phyloP scores from a whole-genome alignment of 257 asterid species.

The Ballota nigra region DNA sequence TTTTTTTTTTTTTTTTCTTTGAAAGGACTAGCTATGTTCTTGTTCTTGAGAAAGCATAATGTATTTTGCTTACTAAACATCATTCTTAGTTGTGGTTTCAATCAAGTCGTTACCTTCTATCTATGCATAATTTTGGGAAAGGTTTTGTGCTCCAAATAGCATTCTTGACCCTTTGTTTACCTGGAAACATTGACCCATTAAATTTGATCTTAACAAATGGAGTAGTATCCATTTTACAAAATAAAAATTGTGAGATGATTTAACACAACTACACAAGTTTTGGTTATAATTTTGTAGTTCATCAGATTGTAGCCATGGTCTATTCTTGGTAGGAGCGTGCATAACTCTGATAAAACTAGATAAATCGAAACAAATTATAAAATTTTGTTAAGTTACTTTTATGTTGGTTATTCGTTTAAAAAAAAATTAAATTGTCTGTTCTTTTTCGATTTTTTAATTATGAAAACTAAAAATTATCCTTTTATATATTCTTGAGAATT shows the following conservation, averaged over 20 bases:
- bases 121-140: not conserved
- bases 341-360: no score
- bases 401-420: no score
- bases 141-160: not conserved
- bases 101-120: not conserved
- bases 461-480: no score
- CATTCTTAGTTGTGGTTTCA: not conserved
- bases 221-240: no score
- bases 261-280: no score
- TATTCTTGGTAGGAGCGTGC: no score
- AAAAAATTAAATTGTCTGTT: no score
- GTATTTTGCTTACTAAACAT: not conserved
- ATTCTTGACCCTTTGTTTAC: not conserved
- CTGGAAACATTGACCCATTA: not conserved
- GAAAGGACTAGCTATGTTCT: not conserved
- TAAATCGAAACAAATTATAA: no score
- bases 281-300: not conserved
- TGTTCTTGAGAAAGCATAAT: not conserved
- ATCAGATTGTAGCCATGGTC: not conserved
- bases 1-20: no score
- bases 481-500: not conserved
- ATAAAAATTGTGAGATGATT: not conserved
- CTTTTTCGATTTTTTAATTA: no score
- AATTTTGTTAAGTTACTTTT: no score
- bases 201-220: no score